These are phyloP conservation scores for Leptographium wingfieldii DNA, from an alignment of 2,329 filamentous ascomycete species.

Conservation along the genomic window DNA sequence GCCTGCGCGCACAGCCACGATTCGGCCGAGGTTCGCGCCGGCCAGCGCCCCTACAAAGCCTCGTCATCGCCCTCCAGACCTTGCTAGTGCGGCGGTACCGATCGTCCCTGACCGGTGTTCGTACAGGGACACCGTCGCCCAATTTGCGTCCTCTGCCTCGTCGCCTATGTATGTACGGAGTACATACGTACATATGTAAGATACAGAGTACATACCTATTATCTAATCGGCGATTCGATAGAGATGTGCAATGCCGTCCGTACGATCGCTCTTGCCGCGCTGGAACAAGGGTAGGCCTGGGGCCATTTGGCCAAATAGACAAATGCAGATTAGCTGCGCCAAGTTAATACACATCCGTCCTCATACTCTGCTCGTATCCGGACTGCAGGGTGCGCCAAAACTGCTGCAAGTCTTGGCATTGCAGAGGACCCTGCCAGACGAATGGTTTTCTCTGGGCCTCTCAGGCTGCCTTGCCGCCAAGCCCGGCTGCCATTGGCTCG, in stretches of 20 bases:
- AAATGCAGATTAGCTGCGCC: no score
- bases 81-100: neutral
- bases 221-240: no score
- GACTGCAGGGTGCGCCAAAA: neutral
- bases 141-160: no score
- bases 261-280: no score
- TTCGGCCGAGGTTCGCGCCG: neutral
- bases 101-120: neutral
- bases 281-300: no score
- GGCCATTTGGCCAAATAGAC: no score
- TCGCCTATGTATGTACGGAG: no score
- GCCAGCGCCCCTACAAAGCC: neutral
- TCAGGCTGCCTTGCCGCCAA: conserved; percentile 6
- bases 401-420: neutral
- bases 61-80: neutral
- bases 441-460: neutral
- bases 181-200: no score
- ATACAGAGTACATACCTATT: no score
- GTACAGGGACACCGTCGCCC: no score
- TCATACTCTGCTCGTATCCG: neutral
- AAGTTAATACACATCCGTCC: no score
- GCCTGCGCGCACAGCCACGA: neutral
- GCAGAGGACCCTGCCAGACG: neutral
- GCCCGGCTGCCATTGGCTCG: conserved; percentile 9
- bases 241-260: no score